Base-by-base conservation (phyloP, 2,329 filamentous ascomycete genomes). In the Calonectria fujianensis region DNA sequence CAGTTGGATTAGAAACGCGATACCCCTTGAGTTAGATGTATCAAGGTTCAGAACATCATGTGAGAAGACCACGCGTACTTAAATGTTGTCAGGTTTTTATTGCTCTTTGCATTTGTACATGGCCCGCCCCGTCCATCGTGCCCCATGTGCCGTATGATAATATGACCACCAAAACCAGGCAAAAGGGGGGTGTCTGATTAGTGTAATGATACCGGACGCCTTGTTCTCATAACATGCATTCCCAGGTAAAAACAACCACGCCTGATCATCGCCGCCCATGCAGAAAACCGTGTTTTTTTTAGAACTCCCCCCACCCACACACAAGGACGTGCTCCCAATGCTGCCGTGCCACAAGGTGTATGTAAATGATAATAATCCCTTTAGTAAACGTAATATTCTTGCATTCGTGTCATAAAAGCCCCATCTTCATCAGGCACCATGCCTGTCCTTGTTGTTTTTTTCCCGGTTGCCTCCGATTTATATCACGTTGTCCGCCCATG, bases 361-460 rank as follows among this genome's bases (percentile, higher is more conserved):
- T 45, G 69, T 73, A 64, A 64, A 74, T 74, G 51, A 74, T 74
- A 35, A 35, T 35, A 54, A 64, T 66, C 64, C 70, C 72, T 73
- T 13, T 29, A 57, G 32, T 54, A 63, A 75, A 65, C 54, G 59
- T 70, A 69, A 73, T 77, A 69, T 64, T 75, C 69, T 77, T 73
- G 37, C 65, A 70, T 69, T 69, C 72, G 68, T 78, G 70, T 74
- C 75, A 73, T 76, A 57, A 74, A 79, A 74, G 76, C 75, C 59
- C 73, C 73, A 59, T 77, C 48, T 29, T 75, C 50, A 67, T 72
- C 39, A 41, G 61, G 45, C 66, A 39, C 50, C 71, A 54, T 52
- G 69, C 54, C 35, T 31, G 45, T 68, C 35, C 66, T 48, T 48
- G 20, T 29, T 69, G 61, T 67, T 51, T 50, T 51, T 50, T 39